Conservation (phyloP, 306 rosid genomes). For the Ormosia emarginata region DNA sequence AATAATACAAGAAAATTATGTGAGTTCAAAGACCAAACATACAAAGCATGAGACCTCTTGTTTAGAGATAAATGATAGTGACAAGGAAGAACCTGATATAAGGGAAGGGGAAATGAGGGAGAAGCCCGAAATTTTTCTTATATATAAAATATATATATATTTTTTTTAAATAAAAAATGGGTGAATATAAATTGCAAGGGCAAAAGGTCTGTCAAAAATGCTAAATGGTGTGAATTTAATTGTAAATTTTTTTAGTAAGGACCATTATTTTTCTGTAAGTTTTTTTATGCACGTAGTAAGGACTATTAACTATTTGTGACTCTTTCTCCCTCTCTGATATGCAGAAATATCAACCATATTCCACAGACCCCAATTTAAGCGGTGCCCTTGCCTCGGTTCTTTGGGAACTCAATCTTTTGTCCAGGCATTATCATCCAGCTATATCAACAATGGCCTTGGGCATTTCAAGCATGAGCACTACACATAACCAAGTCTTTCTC, state of each 20-base stretch:
- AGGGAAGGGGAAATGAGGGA: neutral
- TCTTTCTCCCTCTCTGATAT: neutral
- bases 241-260: neutral
- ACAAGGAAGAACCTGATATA: neutral
- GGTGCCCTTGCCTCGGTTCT: slow-evolving; percentile 97
- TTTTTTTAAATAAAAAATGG: neutral
- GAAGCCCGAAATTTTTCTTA: neutral
- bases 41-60: neutral
- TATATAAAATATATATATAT: neutral
- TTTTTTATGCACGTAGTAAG: neutral
- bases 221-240: neutral
- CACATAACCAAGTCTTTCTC: slow-evolving; percentile 60
- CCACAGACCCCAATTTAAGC: slow-evolving; percentile 86
- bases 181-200: neutral
- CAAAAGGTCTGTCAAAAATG: neutral
- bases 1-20: neutral
- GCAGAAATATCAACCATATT: slow-evolving; percentile 88
- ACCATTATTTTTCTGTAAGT: neutral
- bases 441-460: slow-evolving; percentile 64
- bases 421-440: slow-evolving; percentile 76
- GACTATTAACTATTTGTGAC: neutral
- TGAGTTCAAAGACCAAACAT: neutral
- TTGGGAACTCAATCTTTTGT: slow-evolving; percentile 87
- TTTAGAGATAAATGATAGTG: neutral
- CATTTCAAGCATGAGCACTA: slow-evolving; percentile 52